A percentile compares a stretch with the other conserved stretches of the same genome.
These are phyloP conservation scores for Aspergillus intermedius DNA, from an alignment of 2,329 filamentous ascomycete genomes.

Conservation along the genomic window DNA sequence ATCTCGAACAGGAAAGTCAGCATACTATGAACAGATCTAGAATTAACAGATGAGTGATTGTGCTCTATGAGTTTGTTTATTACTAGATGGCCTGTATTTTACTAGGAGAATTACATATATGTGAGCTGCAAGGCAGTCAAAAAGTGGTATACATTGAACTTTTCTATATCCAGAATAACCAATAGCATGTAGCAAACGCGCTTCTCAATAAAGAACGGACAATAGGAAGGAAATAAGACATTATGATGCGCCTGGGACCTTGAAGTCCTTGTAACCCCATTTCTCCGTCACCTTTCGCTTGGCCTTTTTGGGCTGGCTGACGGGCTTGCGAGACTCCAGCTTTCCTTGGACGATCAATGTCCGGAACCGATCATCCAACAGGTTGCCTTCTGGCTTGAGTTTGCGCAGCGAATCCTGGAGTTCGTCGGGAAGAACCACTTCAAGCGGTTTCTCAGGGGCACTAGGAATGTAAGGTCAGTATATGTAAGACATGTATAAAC, in stretches of 20 bases:
- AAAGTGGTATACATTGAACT: background rate
- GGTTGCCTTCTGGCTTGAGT: slow-evolving; percentile 90
- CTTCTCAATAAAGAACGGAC: slow-evolving; percentile 2
- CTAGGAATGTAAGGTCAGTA: slow-evolving; percentile 20
- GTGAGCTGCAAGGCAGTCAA: background rate
- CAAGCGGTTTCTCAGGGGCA: slow-evolving; percentile 66
- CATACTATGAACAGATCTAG: background rate
- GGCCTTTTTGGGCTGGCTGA: slow-evolving; percentile 74
- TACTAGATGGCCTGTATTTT: background rate
- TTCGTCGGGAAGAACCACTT: slow-evolving; percentile 77
- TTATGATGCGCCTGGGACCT: slow-evolving; percentile 37
- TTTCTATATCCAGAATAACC: background rate
- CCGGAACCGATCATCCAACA: slow-evolving; percentile 85
- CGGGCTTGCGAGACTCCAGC: slow-evolving; percentile 72
- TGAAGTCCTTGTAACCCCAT: slow-evolving; percentile 96
- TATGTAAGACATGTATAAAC: background rate
- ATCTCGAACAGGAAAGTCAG: slow-evolving; percentile 5
- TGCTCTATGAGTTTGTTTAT: background rate
- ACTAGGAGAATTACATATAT: background rate
- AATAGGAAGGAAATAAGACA: slow-evolving; percentile 16
- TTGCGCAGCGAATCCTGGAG: slow-evolving; percentile 72
- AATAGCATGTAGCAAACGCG: slow-evolving; percentile 1
- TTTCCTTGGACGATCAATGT: slow-evolving; percentile 84
- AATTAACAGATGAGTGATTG: background rate
- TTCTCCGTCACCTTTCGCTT: slow-evolving; percentile 84